Evolutionary conservation across 1,284 basidiomycete species (phyloP), one percentile per base, ranked within the genome.

Genomic region (Taiwanofungus camphoratus): DNA sequence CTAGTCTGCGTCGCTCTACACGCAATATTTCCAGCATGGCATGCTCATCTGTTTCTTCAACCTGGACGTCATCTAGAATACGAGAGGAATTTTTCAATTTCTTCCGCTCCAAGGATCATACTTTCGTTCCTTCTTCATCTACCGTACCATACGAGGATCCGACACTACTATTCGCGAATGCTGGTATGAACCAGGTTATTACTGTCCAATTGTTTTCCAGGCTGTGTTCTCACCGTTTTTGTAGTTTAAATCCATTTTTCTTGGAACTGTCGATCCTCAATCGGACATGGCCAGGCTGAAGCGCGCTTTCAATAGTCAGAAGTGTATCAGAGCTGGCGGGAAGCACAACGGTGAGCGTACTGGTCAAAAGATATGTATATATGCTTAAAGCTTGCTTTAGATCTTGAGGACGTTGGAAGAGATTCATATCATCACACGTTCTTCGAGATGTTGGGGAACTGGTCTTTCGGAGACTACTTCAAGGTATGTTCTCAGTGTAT

Each of bases 391-490:
- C 3, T 42, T 22, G 36, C 18, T 9, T 30, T 50, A 94, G 92
- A 99, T 67, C 75, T 99, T 42, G 96, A 99, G 63, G 95, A 99
- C 64, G 95, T 99, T 45, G 95, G 95, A 37, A 96, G 95, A 67
- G 95, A 99, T 63, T 91, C 89, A 2, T 93, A 93, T 62, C 92
- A 91, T 56, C 87, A 97, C 66, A 99, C 96, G 3, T 99, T 99
- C 71, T 99, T 99, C 61, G 95, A 99, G 69, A 99, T 99, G 95
- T 70, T 99, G 51, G 95, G 95, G 34, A 99, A 99, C 67, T 99
- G 95, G 95, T 97, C 93, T 8, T 99, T 99, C 57, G 95, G 95
- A 4, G 92, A 99, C 66, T 99, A 99, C 70, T 99, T 99, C 80
- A 99, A 99, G 80, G 92, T 82, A 42, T 39, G 49, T 30, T 11